phyloP scores from a whole-genome alignment of 371 early-diverging fungal genomes.

The Mucor irregularis region DNA sequence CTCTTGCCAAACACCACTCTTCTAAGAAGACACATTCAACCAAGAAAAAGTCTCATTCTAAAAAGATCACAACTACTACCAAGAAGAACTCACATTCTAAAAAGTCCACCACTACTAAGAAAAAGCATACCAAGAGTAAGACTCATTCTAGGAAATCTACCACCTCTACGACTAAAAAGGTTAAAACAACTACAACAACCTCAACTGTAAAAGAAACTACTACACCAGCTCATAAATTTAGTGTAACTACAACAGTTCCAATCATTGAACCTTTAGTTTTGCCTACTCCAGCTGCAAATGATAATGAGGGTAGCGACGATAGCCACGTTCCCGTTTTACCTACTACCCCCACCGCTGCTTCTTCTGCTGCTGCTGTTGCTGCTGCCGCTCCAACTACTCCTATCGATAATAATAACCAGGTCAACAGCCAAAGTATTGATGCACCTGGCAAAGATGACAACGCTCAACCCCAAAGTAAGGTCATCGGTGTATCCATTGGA shows the following conservation, averaged over 20 bases:
- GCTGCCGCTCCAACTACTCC: neutral
- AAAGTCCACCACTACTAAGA: neutral
- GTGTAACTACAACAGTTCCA: neutral
- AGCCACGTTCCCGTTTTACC: neutral
- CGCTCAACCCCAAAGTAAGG: constrained; percentile 24
- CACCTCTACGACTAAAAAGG: too few relatives aligned
- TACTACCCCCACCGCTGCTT: neutral
- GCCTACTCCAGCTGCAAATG: neutral
- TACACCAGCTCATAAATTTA: neutral
- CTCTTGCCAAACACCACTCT: too few relatives aligned
- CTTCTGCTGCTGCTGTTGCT: neutral
- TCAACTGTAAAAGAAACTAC: neutral
- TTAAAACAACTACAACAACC: neutral
- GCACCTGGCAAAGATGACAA: constrained; percentile 9
- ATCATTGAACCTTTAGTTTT: neutral
- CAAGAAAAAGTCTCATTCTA: too few relatives aligned
- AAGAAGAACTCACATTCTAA: too few relatives aligned
- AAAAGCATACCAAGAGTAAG: neutral
- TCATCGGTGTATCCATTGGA: constrained; percentile 38
- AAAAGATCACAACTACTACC: too few relatives aligned
- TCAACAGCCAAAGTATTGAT: constrained; percentile 17
- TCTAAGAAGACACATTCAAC: too few relatives aligned
- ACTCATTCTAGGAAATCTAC: neutral
- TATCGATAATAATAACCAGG: constrained; percentile 2
- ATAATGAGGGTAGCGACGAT: neutral